phyloP scores from a whole-genome alignment of 2,329 filamentous ascomycete genomes.

The Pseudophaeomoniella oleicola region DNA sequence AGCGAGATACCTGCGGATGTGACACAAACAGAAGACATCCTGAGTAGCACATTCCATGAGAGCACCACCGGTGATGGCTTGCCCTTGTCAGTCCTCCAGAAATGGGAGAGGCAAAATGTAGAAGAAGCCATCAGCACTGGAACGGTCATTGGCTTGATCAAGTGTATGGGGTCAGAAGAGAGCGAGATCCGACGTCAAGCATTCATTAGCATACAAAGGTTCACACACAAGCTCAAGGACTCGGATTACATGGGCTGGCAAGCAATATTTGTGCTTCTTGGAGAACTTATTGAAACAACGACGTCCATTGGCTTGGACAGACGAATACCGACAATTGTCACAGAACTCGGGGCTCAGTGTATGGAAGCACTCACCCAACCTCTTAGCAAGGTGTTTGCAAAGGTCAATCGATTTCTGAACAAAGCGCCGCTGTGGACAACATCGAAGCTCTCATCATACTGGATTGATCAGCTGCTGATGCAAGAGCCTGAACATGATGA shows the following conservation, averaged over 20 bases:
- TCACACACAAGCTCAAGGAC: conserved; percentile 38
- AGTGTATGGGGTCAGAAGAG: conserved; percentile 38
- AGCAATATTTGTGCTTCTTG: conserved; percentile 64
- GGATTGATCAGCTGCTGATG: conserved; percentile 58
- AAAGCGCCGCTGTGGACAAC: conserved; percentile 60
- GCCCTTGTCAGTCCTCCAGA: background rate
- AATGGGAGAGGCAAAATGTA: background rate
- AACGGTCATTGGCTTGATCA: conserved; percentile 24
- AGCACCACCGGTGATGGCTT: too few species aligned
- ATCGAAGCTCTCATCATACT: conserved; percentile 40
- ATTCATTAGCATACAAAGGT: background rate
- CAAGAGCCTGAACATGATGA: conserved; percentile 60
- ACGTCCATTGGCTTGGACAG: conserved; percentile 36
- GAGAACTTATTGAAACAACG: conserved; percentile 65
- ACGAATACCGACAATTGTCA: conserved; percentile 57
- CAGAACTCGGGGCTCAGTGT: conserved; percentile 59
- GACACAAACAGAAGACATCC: background rate
- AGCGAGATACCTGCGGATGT: background rate
- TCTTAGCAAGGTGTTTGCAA: conserved; percentile 68
- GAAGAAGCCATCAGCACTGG: conserved; percentile 14
- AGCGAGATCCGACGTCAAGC: background rate
- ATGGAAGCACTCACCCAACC: conserved; percentile 55
- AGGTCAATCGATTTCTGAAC: conserved; percentile 73
- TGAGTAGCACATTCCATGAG: background rate
- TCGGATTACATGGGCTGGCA: conserved; percentile 61